Conservation (phyloP, 2,329 filamentous ascomycete genomes). For the Knufia petricola region DNA sequence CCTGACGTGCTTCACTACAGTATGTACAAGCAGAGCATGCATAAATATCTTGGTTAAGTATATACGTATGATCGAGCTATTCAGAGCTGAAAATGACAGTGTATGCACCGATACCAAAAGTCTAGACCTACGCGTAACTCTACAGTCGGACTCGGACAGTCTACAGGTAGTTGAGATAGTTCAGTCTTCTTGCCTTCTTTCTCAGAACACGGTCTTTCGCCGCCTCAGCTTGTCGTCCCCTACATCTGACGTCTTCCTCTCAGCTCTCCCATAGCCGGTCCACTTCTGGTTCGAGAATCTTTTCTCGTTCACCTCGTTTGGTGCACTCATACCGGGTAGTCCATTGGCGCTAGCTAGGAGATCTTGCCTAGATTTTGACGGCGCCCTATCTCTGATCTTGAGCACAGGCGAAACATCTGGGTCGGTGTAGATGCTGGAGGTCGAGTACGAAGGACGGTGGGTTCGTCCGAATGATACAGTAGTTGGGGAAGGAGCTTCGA, state of each 20-base stretch:
- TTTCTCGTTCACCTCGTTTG: background rate
- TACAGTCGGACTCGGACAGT: too few relatives aligned
- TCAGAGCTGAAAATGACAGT: too few relatives aligned
- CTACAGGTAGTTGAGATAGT: too few relatives aligned
- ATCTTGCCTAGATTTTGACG: background rate
- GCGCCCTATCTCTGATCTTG: background rate
- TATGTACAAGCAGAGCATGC: too few relatives aligned
- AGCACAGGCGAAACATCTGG: background rate
- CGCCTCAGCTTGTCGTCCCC: background rate
- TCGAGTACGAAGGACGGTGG: background rate
- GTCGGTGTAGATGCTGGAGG: background rate
- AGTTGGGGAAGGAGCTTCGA: background rate
- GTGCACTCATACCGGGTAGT: background rate
- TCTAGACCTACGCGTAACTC: too few relatives aligned
- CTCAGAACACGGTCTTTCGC: background rate
- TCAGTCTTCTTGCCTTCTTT: too few relatives aligned
- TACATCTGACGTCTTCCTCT: background rate
- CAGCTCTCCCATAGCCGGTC: background rate
- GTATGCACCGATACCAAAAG: too few relatives aligned
- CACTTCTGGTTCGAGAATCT: background rate
- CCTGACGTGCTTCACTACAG: too few relatives aligned
- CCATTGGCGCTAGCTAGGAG: background rate
- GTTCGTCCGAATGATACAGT: background rate
- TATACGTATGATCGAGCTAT: too few relatives aligned
- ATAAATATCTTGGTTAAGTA: too few relatives aligned